phyloP scores from a whole-genome alignment of 176 grass and related monocot species.

The Metroxylon sagu region DNA sequence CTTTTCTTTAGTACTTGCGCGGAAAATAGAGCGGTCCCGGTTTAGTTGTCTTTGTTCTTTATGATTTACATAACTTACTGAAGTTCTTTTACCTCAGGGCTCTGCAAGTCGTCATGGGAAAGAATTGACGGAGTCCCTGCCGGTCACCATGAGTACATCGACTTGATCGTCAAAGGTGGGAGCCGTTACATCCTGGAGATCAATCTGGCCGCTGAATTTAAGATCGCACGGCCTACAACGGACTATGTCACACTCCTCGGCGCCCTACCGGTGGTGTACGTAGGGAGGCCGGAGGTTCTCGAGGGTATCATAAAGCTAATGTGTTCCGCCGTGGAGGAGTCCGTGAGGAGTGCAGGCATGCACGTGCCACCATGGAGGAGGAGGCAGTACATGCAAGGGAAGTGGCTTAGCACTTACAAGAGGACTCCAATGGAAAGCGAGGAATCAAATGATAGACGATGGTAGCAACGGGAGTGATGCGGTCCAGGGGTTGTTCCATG shows the following conservation, averaged over 20 bases:
- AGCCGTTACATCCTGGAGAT: conserved; percentile 67
- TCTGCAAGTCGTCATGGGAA: conserved; percentile 64
- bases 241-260: conserved; percentile 37
- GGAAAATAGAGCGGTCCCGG: too few relatives aligned
- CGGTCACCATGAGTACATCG: conserved; percentile 53
- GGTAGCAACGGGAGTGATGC: not conserved
- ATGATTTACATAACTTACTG: too few relatives aligned
- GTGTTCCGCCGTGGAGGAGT: conserved; percentile 52
- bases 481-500: not conserved
- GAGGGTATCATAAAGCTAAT: conserved; percentile 45
- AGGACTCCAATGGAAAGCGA: not conserved
- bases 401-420: conserved; percentile 48
- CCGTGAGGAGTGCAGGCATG: conserved; percentile 54
- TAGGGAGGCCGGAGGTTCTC: conserved; percentile 29
- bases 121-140: conserved; percentile 19
- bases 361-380: conserved; percentile 77
- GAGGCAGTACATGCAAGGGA: conserved; percentile 46
- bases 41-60: not conserved
- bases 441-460: not conserved
- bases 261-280: conserved; percentile 36
- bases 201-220: conserved; percentile 46
- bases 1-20: too few relatives aligned
- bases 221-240: conserved; percentile 54
- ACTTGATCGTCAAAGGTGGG: conserved; percentile 14
- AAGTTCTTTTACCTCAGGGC: conserved; percentile 15